Evolutionary conservation across 306 rosid species (phyloP), one percentile per base, ranked within the genome.

Genomic region (Begonia peltatifolia): DNA sequence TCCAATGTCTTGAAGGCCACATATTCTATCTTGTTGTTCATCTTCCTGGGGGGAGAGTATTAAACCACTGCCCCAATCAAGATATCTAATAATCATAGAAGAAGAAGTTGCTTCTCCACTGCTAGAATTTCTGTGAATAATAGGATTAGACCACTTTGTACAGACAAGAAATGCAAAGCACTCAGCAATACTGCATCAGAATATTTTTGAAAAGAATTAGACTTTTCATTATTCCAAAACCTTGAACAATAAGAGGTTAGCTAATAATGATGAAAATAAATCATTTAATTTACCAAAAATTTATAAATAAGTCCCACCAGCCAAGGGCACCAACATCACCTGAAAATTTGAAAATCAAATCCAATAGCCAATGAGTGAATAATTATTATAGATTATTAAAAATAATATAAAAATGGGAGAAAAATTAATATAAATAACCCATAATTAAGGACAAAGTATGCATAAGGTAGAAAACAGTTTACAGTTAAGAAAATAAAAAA

Each of bases 121-220:
- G 15, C 12, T 61, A 58, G 77, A 59, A 65, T 65, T 81, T 81
- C 84, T 68, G 72, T 92, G 96, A 77, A 92, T 92, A 56, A 78
- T 75, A 12, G 96, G 94, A 78, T 92, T 92, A 23, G 96, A 87
- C 99, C 99, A 92, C 84, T 92, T 92, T 60, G 99, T 92, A 72
- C 99, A 92, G 62, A 92, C 99, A 72, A 92, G 99, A 62, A 83
- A 92, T 12, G 94, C 75, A 77, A 87, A 92, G 83, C 93, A 80
- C 76, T 87, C 87, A 4, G 99, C 96, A 57, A 92, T 83, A 46
- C 99, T 92, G 93, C 71, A 70, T 12, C 41, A 43, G 15, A 61
- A 36, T 6, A 23, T 30, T 30, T 46, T 65, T 11, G 60, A 22
- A 55, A 53, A 64, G 47, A 10, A 13, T 3, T 11, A 14, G 17